Evolutionary conservation across 257 asterid species (phyloP), one percentile per base, ranked within the genome.

Genomic region (Solanum tarijense): DNA sequence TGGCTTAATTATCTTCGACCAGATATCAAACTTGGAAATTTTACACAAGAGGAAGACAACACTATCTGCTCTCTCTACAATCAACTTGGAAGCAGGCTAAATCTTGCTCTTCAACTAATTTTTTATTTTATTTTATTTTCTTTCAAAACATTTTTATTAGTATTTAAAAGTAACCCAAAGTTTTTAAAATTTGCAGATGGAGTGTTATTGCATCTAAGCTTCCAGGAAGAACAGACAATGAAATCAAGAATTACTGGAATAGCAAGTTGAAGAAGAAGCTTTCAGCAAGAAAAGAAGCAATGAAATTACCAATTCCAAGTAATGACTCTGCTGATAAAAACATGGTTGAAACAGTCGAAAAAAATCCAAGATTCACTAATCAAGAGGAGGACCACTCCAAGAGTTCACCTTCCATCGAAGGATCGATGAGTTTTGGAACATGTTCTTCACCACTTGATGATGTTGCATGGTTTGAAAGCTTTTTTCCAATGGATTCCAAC

Each of bases 1-100:
- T 94, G 94, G 95, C 93, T 94, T 6, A 94, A 94, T 88, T 94
- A 94, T 87, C 91, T 93, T 4, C 91, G 94, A 83, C 95, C 96
- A 52, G 92, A 91, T 76, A 91, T 94, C 16, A 93, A 90, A 88
- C 95, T 86, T 83, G 96, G 94, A 16, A 90, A 87, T 83, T 94
- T 92, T 87, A 92, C 95, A 2, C 89, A 48, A 55, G 93, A 93
- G 75, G 94, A 94, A 86, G 94, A 91, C 39, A 29, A 60, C 68
- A 87, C 85, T 23, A 93, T 93, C 74, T 90, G 74, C 90, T 88
- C 46, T 52, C 90, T 92, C 79, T 89, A 89, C 84, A 46, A 23
- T 25, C 88, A 43, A 83, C 90, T 94, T 87, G 95, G 95, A 86
- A 94, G 94, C 94, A 93, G 95, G 95, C 87, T 89, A 88, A 87